Percentiles rank a stretch among this genome's conserved stretches.
These are phyloP conservation scores for Trifolium repens DNA, from an alignment of 306 rosid genomes.

Conservation along the genomic window DNA sequence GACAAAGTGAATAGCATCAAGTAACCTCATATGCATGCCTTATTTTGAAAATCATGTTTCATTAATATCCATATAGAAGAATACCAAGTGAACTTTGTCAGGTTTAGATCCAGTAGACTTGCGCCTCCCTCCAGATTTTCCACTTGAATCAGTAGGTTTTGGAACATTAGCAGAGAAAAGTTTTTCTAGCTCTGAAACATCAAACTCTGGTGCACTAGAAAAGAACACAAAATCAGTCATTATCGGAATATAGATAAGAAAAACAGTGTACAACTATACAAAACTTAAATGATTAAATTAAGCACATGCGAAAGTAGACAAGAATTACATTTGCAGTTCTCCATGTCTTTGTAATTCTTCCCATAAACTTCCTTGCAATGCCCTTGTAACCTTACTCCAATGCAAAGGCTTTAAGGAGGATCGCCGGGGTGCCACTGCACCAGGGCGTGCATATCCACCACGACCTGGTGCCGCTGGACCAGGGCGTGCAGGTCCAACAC, in stretches of 20 bases:
- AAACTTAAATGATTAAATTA: slow-evolving; percentile 31
- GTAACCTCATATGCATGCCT: slow-evolving; percentile 25
- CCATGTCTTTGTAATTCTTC: slow-evolving; percentile 91
- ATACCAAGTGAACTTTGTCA: slow-evolving; percentile 91
- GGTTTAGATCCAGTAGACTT: slow-evolving; percentile 85
- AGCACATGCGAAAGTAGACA: slow-evolving; percentile 28
- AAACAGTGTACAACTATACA: slow-evolving; percentile 1
- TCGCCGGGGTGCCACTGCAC: slow-evolving; percentile 61
- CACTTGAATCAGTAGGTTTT: slow-evolving; percentile 75
- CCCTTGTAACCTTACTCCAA: slow-evolving; percentile 97
- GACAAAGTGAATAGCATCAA: slow-evolving; percentile 20
- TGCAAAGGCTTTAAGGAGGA: slow-evolving; percentile 92
- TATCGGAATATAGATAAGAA: slow-evolving; percentile 39
- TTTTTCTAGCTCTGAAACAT: slow-evolving; percentile 86
- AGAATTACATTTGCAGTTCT: slow-evolving; percentile 78
- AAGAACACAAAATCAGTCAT: slow-evolving; percentile 43
- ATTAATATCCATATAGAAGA: slow-evolving; percentile 35
- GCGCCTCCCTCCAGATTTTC: slow-evolving; percentile 75
- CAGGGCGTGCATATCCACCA: slow-evolving; percentile 79
- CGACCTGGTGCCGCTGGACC: slow-evolving; percentile 72
- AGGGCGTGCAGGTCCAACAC: slow-evolving; percentile 58
- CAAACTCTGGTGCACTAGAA: slow-evolving; percentile 90
- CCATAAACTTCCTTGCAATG: slow-evolving; percentile 96
- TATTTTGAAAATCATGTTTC: slow-evolving; percentile 16
- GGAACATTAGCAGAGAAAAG: slow-evolving; percentile 91